phyloP scores from a whole-genome alignment of 1,139 yeast species.

The Lodderomyces parapsilosis region DNA sequence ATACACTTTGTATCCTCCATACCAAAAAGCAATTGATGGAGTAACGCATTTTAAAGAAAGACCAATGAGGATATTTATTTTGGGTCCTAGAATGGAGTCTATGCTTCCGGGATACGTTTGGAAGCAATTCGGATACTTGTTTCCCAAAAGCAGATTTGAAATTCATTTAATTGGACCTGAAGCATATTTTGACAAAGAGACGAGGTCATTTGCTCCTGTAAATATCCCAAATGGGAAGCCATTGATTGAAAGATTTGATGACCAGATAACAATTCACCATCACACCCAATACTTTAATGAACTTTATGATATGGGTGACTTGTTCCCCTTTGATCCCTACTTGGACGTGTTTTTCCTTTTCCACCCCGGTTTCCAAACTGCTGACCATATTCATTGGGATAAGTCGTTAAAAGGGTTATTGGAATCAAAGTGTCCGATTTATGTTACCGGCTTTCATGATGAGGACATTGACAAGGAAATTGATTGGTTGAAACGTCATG shows the following conservation, averaged over 20 bases:
- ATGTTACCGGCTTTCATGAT: conserved; percentile 86
- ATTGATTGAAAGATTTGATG: conserved; percentile 71
- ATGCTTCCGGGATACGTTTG: conserved; percentile 94
- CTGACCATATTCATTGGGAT: conserved; percentile 79
- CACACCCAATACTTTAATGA: conserved; percentile 92
- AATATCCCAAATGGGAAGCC: conserved; percentile 54
- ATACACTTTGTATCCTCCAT: conserved; percentile 81
- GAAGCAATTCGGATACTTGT: conserved; percentile 86
- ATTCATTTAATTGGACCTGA: conserved; percentile 95
- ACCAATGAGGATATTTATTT: conserved; percentile 82
- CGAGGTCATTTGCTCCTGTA: conserved; percentile 36
- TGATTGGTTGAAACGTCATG: conserved; percentile 67
- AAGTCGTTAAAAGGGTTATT: conserved; percentile 81
- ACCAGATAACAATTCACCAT: conserved; percentile 69
- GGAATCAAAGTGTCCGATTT: conserved; percentile 90
- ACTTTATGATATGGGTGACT: conserved; percentile 85
- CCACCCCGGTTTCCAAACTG: conserved; percentile 93
- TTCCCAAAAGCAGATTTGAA: conserved; percentile 82
- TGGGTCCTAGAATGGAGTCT: conserved; percentile 93
- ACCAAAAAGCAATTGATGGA: conserved; percentile 35
- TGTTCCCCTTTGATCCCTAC: conserved; percentile 97
- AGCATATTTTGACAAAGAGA: conserved; percentile 65
- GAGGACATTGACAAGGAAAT: conserved; percentile 70
- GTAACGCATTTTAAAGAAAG: conserved; percentile 65
- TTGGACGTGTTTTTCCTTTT: conserved; percentile 87